Evolutionary conservation across 805 yeast species (phyloP), one percentile per base, ranked within the genome.

Genomic region (Kodamaea kaohsiungensis): DNA sequence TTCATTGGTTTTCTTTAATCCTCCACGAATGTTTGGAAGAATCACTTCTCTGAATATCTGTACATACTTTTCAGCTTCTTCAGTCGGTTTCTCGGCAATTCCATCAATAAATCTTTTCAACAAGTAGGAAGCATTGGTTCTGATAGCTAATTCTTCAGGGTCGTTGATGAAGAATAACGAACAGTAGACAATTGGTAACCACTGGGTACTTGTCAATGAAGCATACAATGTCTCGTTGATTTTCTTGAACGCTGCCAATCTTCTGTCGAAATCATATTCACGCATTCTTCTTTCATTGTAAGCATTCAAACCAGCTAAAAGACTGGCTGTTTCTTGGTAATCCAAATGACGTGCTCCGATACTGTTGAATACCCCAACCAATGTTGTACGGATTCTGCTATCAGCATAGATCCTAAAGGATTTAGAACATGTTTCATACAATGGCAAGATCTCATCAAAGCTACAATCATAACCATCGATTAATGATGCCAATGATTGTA

Each of bases 131-230:
- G 97, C 89, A 63, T 89, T 89, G 0, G 89, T 80, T 68, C 98
- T 80, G 54, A 93, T 73, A 0, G 96, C 86, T 48, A 88, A 75
- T 68, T 93, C 99, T 12, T 84, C 86, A 38, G 84, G 85, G 62
- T 90, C 96, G 53, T 84, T 84, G 54, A 95, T 81, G 65, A 82
- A 89, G 64, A 73, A 91, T 40, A 95, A 75, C 54, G 85, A 77
- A 52, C 85, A 82, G 65, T 87, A 81, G 17, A 95, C 53, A 2
- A 95, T 62, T 2, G 97, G 97, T 8, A 82, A 59, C 98, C 98
- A 95, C 61, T 90, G 90, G 2, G 69, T 43, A 0, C 81, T 73
- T 0, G 81, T 64, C 1, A 88, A 69, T 0, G 64, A 55, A 5
- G 50, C 9, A 63, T 79, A 89, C 2, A 71, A 59, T 0, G 66